These are phyloP conservation scores for Wilhelminamyces savonicus DNA, from an alignment of 805 yeast species.

Conservation along the genomic window DNA sequence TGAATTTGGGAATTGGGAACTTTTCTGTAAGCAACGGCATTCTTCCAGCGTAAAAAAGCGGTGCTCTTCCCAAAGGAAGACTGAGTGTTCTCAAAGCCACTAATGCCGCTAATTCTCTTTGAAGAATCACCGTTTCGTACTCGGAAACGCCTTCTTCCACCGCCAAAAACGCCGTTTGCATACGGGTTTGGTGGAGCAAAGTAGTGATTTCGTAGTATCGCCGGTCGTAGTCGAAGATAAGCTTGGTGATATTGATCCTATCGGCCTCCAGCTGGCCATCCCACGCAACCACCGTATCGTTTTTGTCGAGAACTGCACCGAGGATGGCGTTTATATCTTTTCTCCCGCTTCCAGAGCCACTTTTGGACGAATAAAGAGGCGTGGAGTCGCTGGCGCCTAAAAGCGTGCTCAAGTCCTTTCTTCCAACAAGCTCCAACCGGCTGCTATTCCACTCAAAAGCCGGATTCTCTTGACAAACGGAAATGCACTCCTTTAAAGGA, in stretches of 20 bases:
- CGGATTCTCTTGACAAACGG: conserved; percentile 46
- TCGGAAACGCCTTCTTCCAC: conserved; percentile 42
- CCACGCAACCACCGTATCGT: conserved; percentile 52
- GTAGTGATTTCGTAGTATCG: conserved; percentile 73
- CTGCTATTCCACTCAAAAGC: conserved; percentile 41
- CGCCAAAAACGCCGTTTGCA: conserved; percentile 45
- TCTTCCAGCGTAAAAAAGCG: conserved; percentile 60
- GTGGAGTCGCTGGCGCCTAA: conserved; percentile 4
- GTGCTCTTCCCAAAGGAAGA: conserved; percentile 73
- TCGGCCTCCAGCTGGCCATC: conserved; percentile 69
- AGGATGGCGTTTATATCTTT: conserved; percentile 36
- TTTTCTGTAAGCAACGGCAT: conserved; percentile 80
- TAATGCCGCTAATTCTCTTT: conserved; percentile 52
- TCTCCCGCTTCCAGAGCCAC: not conserved
- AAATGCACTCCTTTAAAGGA: conserved; percentile 59
- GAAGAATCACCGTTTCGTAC: conserved; percentile 47
- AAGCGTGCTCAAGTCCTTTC: conserved; percentile 52
- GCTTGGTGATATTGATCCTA: conserved; percentile 56
- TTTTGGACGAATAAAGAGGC: too few species aligned
- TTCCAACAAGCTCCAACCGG: conserved; percentile 54
- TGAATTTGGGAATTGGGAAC: conserved; percentile 71
- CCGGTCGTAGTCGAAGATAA: conserved; percentile 72
- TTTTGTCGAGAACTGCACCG: conserved; percentile 29
- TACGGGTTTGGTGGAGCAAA: conserved; percentile 61
- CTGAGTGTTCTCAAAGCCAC: conserved; percentile 70